phyloP scores from a whole-genome alignment of 2,329 filamentous ascomycete genomes.

The Dactylonectria estremocensis region DNA sequence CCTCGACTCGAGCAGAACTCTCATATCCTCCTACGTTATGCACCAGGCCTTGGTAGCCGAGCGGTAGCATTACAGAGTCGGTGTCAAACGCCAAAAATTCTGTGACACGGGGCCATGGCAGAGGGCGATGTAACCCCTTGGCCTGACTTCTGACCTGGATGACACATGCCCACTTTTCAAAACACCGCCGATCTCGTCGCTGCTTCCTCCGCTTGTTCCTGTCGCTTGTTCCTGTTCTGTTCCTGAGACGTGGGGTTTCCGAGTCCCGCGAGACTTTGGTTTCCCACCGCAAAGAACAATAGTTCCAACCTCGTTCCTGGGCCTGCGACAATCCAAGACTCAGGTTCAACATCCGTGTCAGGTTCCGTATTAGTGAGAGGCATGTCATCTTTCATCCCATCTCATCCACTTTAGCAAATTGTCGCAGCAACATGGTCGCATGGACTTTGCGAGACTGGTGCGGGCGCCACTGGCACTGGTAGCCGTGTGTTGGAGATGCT shows the following conservation, averaged over 20 bases:
- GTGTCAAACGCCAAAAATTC: slow-evolving; percentile 10
- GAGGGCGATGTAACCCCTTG: slow-evolving; percentile 10
- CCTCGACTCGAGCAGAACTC: neutral
- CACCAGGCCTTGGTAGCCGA: slow-evolving; percentile 16
- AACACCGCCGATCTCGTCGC: slow-evolving; percentile 18
- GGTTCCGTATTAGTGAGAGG: neutral
- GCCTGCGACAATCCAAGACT: slow-evolving; percentile 13
- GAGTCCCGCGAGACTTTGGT: slow-evolving; percentile 1
- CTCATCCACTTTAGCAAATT: slow-evolving; percentile 1
- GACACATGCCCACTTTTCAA: slow-evolving; percentile 23
- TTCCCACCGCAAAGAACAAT: neutral
- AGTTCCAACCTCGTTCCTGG: neutral
- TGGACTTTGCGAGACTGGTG: neutral
- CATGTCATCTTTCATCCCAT: slow-evolving; percentile 19
- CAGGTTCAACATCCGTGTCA: slow-evolving; percentile 11
- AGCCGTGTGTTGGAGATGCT: too few relatives aligned
- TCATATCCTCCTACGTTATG: neutral
- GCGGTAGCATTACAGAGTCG: slow-evolving; percentile 7
- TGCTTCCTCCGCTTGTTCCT: neutral
- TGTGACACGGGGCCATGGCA: slow-evolving; percentile 17
- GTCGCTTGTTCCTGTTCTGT: neutral
- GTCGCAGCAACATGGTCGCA: slow-evolving; percentile 16
- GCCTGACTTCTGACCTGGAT: slow-evolving; percentile 18
- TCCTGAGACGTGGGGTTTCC: neutral
- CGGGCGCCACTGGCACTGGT: neutral